These are phyloP conservation scores for Rasamsonia emersonii DNA, from an alignment of 2,329 filamentous ascomycete species.

Conservation along the genomic window DNA sequence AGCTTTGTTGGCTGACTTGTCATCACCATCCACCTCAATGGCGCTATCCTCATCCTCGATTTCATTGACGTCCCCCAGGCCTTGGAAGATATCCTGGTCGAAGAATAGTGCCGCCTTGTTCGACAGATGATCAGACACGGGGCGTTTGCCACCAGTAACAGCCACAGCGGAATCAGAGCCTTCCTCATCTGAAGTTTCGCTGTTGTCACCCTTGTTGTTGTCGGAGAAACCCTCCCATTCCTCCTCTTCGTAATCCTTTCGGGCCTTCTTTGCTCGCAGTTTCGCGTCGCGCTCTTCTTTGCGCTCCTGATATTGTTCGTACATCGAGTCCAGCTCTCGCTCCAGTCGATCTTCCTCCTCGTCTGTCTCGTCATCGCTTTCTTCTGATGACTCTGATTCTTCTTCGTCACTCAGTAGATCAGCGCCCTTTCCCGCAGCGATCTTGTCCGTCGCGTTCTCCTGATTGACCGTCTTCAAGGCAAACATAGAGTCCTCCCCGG, in stretches of 20 bases:
- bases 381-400: slow-evolving; percentile 45
- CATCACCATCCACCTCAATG: slow-evolving; percentile 26
- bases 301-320: slow-evolving; percentile 73
- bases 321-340: slow-evolving; percentile 76
- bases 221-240: slow-evolving; percentile 88
- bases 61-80: slow-evolving; percentile 59
- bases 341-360: slow-evolving; percentile 77
- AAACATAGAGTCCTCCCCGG: slow-evolving; percentile 78
- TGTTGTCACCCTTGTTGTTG: slow-evolving; percentile 51
- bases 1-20: slow-evolving; percentile 9
- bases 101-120: slow-evolving; percentile 84
- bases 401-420: slow-evolving; percentile 52
- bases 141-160: slow-evolving; percentile 21
- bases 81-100: slow-evolving; percentile 88
- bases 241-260: slow-evolving; percentile 71
- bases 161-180: slow-evolving; percentile 28
- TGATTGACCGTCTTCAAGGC: slow-evolving; percentile 74
- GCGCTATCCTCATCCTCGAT: slow-evolving; percentile 41
- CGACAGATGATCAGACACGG: slow-evolving; percentile 53
- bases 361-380: slow-evolving; percentile 56
- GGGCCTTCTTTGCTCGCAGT: slow-evolving; percentile 78
- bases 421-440: slow-evolving; percentile 71
- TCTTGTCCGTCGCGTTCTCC: slow-evolving; percentile 57
- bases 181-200: slow-evolving; percentile 51
- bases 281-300: slow-evolving; percentile 77